Evolutionary conservation across 2,329 filamentous ascomycete species (phyloP), one percentile per base, ranked within the genome.

Genomic region (Ascochyta lentis): DNA sequence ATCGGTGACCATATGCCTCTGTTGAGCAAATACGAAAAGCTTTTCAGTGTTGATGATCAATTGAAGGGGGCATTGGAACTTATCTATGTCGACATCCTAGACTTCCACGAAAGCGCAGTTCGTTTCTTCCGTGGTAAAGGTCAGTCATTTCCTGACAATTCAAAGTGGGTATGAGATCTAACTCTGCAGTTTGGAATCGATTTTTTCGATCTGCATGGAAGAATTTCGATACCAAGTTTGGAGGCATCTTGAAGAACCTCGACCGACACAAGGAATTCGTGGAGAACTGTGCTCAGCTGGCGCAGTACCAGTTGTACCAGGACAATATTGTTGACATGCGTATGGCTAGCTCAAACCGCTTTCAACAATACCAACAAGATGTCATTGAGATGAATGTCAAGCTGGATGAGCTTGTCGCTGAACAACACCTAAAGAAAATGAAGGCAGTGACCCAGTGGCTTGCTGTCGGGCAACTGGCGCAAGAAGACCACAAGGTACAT

Each of bases 1-100:
- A 74, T 80, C 46, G 74, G 75, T 6, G 77, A 79, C 46, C 60
- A 70, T 4, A 61, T 79, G 0, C 77, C 77, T 9, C 58, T 76
- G 4, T 56, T 80, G 1, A 12, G 51, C 6, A 59, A 72, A 22
- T 77, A 77, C 27, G 56, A 73, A 33, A 23, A 46, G 6, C 45
- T 75, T 0, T 76, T 79, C 49, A 49, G 52, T 9, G 40, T 66
- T 3, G 69, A 70, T 9, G 39, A 52, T 0, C 46, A 74, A 13
- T 72, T 80, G 67, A 53, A 59, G 4, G 43, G 57, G 1, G 66
- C 74, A 6, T 62, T 79, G 3, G 65, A 58, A 19, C 16, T 71
- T 15, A 74, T 79, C 6, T 79, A 75, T 41, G 58, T 64, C 6
- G 76, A 79, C 45, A 73, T 77, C 9, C 63, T 79, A 0, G 70